Percentiles rank a stretch among this genome's conserved stretches.
These are phyloP conservation scores for Hsuehochloa calcarea DNA, from an alignment of 176 grass and related monocot genomes.

Conservation along the genomic window DNA sequence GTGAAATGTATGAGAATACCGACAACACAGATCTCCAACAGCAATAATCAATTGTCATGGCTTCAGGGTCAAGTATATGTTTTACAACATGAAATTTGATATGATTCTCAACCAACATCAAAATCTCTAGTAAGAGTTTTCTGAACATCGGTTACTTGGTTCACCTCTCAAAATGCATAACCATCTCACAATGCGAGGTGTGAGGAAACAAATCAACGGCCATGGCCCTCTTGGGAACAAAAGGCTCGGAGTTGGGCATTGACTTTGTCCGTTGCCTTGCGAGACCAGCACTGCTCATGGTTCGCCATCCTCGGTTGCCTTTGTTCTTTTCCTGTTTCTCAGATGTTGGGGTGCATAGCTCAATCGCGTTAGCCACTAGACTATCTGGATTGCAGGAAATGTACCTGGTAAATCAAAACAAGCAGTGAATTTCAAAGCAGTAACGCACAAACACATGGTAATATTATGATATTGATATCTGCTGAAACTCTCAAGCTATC, in stretches of 20 bases:
- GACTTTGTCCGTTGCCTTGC: constrained; percentile 78
- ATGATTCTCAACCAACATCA: background rate
- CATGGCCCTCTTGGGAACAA: constrained; percentile 79
- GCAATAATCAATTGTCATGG: background rate
- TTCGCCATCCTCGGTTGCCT: constrained; percentile 67
- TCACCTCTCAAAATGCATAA: constrained; percentile 93
- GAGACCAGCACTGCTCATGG: constrained; percentile 75
- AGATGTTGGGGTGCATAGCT: constrained; percentile 86
- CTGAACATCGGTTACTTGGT: background rate
- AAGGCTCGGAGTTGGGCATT: constrained; percentile 85
- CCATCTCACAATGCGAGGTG: constrained; percentile 84
- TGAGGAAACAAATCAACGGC: constrained; percentile 96
- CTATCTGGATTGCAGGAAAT: constrained; percentile 97
- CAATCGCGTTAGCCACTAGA: constrained; percentile 84
- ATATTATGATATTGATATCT: background rate
- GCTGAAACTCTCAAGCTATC: background rate
- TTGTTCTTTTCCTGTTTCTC: constrained; percentile 72
- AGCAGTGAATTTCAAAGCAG: background rate
- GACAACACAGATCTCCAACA: background rate
- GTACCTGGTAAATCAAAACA: constrained; percentile 51
- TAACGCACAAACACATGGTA: background rate
- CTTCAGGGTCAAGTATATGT: background rate
- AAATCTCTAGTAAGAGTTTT: background rate
- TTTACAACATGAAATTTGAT: constrained; percentile 18
- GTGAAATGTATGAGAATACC: background rate